Base-by-base conservation (phyloP, 306 rosid genomes). In the Cicer arietinum region DNA sequence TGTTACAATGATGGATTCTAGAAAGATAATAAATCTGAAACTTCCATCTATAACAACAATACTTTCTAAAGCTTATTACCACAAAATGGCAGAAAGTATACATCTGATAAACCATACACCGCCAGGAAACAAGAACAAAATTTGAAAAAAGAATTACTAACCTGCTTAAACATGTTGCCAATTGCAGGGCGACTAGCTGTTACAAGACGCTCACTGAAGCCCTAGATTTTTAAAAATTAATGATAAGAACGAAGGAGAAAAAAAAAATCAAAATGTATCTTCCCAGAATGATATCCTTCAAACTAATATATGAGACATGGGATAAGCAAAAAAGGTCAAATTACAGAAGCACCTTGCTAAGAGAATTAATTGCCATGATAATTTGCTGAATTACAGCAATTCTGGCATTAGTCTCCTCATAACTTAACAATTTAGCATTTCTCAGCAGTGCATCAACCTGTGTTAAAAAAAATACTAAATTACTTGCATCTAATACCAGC, bases 131-230 rank as follows among this genome's bases (percentile, higher is more conserved):
- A 75, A 1, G 7, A 84, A 44, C 58, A 67, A 18, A 20, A 35
- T 14, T 66, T 46, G 39, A 42, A 45, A 25, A 18, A 18, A 6
- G 69, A 77, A 71, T 50, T 18, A 52, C 89, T 18, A 83, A 94
- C 99, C 99, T 90, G 92, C 88, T 89, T 92, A 87, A 94, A 94
- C 99, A 94, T 92, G 83, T 81, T 84, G 64, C 99, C 99, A 41
- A 92, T 90, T 68, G 97, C 90, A 35, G 99, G 99, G 81, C 99
- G 99, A 82, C 95, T 92, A 73, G 85, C 78, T 59, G 97, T 94
- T 79, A 88, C 99, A 79, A 94, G 99, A 41, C 96, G 98, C 84
- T 90, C 99, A 16, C 88, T 94, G 85, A 94, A 94, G 42, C 99
- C 99, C 99, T 94, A 83, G 40, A 84, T 85, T 72, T 77, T 72